Percentiles rank a stretch among this genome's conserved stretches.
phyloP scores from a whole-genome alignment of 2,329 filamentous ascomycete species.

The Claviceps citrina region DNA sequence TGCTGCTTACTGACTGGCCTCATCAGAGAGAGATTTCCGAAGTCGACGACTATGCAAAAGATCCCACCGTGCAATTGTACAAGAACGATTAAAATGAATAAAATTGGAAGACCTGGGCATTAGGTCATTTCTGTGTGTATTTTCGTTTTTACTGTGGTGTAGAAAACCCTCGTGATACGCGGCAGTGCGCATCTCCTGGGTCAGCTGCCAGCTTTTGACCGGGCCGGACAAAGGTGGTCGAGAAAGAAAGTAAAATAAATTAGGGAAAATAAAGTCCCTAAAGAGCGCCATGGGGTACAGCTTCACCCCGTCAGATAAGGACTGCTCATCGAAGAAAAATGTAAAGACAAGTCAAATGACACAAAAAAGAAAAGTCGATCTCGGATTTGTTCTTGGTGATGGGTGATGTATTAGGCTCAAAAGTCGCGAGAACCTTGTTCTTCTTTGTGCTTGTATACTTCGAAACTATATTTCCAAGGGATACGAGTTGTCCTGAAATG shows the following conservation, averaged over 20 bases:
- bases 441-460: neutral
- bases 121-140: neutral
- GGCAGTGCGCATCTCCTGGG: neutral
- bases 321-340: too few species aligned
- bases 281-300: too few species aligned
- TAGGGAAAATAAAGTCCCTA: too few species aligned
- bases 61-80: neutral
- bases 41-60: neutral
- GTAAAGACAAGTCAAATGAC: too few species aligned
- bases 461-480: neutral
- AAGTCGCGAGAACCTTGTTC: neutral
- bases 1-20: too few species aligned
- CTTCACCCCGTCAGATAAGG: too few species aligned
- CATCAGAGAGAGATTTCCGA: too few species aligned
- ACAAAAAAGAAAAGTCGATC: too few species aligned
- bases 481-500: neutral
- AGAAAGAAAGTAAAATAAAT: neutral
- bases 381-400: too few species aligned
- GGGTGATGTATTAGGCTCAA: neutral
- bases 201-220: neutral
- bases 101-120: neutral
- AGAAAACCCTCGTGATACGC: neutral
- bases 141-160: neutral
- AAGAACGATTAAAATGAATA: neutral
- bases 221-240: too few species aligned